Evolutionary conservation across 2,329 filamentous ascomycete genomes (phyloP), one percentile per base, ranked within the genome.

Genomic region (Claviceps sorghi): DNA sequence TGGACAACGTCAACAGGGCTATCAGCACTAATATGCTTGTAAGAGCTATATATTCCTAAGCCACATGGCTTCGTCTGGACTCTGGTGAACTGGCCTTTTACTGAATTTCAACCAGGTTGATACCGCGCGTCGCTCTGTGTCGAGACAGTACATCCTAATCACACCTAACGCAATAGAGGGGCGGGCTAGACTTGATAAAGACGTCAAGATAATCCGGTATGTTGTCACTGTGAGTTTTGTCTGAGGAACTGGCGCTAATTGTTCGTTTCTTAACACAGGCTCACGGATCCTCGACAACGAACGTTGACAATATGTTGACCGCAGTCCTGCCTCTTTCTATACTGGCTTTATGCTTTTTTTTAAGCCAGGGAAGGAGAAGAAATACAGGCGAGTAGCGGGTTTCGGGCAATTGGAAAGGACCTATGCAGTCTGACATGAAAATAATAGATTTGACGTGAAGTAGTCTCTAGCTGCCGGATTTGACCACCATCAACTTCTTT

Each of bases 1-100:
- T 98, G 93, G 93, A 98, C 68, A 88, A 85, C 59, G 88, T 97
- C 54, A 98, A 98, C 67, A 82, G 93, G 55, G 88, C 86, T 52
- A 86, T 94, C 59, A 94, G 88, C 64, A 95, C 95, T 60, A 86
- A 86, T 57, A 88, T 98, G 84, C 86, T 98, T 67, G 85, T 88
- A 71, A 72, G 82, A 76, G 44, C 29, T 36, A 26, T 22, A 2
- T 15, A n/a, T 19, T 42, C 10, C 21, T 22, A 9, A 36, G 2
- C 29, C 4, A 29, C 8, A 9, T 43, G 21, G 19, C 29, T 9
- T 13, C 40, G 21, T 22, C 7, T 17, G n/a, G 19, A 13, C 26
- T 42, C 26, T 8, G 21, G 32, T 22, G 26, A 5, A 43, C 15
- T 36, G 17, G 34, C 49, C n/a, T 45, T 52, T 57, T 45, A 58